A percentile compares a stretch with the other conserved stretches of the same genome.
These are phyloP conservation scores for Pseudogymnoascus sp. DNA, from an alignment of 2,329 filamentous ascomycete genomes.

Conservation along the genomic window DNA sequence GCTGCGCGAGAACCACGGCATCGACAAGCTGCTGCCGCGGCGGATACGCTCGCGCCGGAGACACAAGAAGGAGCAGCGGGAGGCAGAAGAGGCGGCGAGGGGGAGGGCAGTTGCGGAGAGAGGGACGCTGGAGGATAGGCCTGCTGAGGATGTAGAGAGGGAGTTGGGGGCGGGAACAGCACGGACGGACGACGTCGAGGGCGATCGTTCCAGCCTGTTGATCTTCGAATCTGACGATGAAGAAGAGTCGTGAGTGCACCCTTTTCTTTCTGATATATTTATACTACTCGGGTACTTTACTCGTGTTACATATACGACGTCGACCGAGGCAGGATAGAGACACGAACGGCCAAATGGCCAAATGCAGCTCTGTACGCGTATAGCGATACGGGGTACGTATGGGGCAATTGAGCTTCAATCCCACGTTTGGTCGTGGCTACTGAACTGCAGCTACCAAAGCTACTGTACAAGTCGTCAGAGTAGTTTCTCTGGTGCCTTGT, in stretches of 20 bases:
- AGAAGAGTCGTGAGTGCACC: constrained; percentile 26
- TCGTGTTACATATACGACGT: not conserved
- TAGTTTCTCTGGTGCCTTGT: not conserved
- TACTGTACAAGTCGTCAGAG: not conserved
- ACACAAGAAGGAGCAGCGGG: constrained; percentile 39
- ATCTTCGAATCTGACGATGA: constrained; percentile 26
- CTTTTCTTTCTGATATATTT: constrained; percentile 10
- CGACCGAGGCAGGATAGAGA: not conserved
- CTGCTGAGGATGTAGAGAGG: constrained; percentile 13
- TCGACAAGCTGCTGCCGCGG: constrained; percentile 47
- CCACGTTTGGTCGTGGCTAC: not conserved
- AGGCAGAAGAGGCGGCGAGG: constrained; percentile 29
- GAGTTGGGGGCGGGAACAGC: constrained; percentile 21
- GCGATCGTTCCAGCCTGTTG: not conserved
- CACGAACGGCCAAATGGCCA: not conserved
- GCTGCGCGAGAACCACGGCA: constrained; percentile 25
- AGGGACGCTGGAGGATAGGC: constrained; percentile 22
- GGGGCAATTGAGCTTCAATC: not conserved
- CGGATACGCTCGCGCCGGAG: constrained; percentile 42
- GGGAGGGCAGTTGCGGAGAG: constrained; percentile 26
- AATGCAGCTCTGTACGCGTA: not conserved
- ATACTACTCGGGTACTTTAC: not conserved
- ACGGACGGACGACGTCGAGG: constrained; percentile 8
- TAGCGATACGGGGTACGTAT: not conserved
- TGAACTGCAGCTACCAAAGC: not conserved